Evolutionary conservation across 2,329 filamentous ascomycete species (phyloP), one percentile per base, ranked within the genome.

Genomic region (Cercospora nicotianae): DNA sequence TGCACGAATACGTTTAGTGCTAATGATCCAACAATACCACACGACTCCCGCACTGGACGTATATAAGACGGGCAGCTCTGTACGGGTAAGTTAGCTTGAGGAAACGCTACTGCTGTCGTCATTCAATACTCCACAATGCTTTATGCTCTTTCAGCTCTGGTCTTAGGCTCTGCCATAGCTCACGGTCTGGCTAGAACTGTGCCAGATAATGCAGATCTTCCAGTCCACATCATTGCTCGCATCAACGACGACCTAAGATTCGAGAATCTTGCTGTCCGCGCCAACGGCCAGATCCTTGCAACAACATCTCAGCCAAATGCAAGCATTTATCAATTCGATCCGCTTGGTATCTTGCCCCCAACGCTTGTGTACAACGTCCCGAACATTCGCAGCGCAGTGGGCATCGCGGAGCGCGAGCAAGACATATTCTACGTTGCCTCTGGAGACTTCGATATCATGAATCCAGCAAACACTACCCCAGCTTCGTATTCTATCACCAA

Each of bases 241-340:
- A 10, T 58, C 28, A 20, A 58, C 18, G 28, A 33, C 20, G 28
- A 26, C 16, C 31, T 55, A 9, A 28, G 60, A 28, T 67, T 67
- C 45, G 65, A 67, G 23, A 64, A 67, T 33, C 39, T 67, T 18
- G 61, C 60, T 18, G 31, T 67, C 23, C 65, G 65, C 8, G 36
- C 51, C 10, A 64, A 64, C 10, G 65, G 65, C 55, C 65, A 67
- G 31, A 58, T 67, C 13, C 30, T 67, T 30, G 63, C 60, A 9
- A 67, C 65, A 3, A 64, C 65, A 9, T 64, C 65, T 18, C 36
- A 33, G 9, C 65, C 65, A 13, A 67, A 64, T 18, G 60, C 60
- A 23, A 64, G 65, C 60, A 28, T 67, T 33, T 67, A 64, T 26
- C 65, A 64, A 42, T 36, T 67, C 18, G 65, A 67, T 36, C 65